A percentile compares a stretch with the other conserved stretches of the same genome.
phyloP scores from a whole-genome alignment of 2,329 filamentous ascomycete genomes.

The Fusarium nodosum region DNA sequence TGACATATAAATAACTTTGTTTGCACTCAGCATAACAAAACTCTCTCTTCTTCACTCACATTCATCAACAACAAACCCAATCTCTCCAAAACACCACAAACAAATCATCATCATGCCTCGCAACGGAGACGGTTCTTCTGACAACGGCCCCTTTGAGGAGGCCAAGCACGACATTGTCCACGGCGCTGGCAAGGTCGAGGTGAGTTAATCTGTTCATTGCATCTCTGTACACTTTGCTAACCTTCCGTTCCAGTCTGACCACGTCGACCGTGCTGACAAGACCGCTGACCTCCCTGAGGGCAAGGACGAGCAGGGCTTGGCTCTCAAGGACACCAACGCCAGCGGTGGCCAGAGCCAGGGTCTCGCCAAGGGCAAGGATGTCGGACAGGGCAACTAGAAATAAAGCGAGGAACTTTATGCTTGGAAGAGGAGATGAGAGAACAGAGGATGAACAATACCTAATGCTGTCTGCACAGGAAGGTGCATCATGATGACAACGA shows the following conservation, averaged over 20 bases:
- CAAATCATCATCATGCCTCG: slow-evolving; percentile 61
- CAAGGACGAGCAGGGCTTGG: slow-evolving; percentile 59
- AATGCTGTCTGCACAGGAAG: slow-evolving; percentile 26
- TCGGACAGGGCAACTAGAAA: slow-evolving; percentile 57
- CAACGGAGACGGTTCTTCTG: slow-evolving; percentile 62
- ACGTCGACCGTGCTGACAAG: slow-evolving; percentile 64
- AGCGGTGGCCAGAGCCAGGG: slow-evolving; percentile 62
- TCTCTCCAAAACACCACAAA: slow-evolving; percentile 8
- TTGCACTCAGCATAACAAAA: background rate
- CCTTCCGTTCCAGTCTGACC: slow-evolving; percentile 45
- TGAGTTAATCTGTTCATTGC: slow-evolving; percentile 44
- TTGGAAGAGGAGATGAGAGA: background rate
- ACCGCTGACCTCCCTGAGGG: slow-evolving; percentile 63
- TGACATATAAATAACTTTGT: slow-evolving; percentile 36
- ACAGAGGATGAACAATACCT: slow-evolving; percentile 37
- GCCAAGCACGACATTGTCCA: slow-evolving; percentile 60
- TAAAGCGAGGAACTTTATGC: background rate
- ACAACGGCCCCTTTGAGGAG: slow-evolving; percentile 62
- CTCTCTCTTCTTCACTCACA: slow-evolving; percentile 9
- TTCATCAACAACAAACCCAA: slow-evolving; percentile 13
- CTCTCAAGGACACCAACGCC: slow-evolving; percentile 56
- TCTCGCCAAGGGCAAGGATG: slow-evolving; percentile 56
- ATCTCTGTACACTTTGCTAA: background rate
- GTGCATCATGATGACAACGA: slow-evolving; percentile 34
- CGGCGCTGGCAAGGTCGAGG: slow-evolving; percentile 58